phyloP scores from a whole-genome alignment of 805 yeast species.

The Blastobotrys terrestris region DNA sequence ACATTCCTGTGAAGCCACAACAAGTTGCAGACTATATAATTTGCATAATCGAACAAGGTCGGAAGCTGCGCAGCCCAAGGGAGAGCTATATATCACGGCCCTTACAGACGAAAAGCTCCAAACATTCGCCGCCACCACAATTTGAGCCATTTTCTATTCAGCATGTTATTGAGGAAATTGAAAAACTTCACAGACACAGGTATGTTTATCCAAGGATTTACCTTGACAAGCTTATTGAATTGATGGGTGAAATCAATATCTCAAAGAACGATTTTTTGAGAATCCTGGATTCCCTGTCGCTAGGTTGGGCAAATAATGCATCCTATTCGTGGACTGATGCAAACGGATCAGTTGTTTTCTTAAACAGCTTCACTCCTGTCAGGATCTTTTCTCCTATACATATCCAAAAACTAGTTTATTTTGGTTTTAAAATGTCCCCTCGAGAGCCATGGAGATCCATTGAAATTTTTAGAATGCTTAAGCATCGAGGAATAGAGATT shows the following conservation, averaged over 20 bases:
- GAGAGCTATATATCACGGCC: conserved; percentile 1
- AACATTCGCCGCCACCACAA: background rate
- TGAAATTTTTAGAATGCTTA: background rate
- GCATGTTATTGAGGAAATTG: background rate
- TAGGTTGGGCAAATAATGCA: background rate
- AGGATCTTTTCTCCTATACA: background rate
- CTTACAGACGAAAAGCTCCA: background rate
- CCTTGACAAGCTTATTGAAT: background rate
- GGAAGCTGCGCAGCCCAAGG: background rate
- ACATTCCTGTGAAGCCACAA: background rate
- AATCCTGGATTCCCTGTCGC: background rate
- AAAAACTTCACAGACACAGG: background rate
- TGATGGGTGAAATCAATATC: background rate
- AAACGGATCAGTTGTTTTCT: background rate
- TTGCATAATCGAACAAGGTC: background rate
- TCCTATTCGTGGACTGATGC: background rate
- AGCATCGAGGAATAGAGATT: background rate
- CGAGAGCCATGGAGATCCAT: background rate
- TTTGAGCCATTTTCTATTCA: background rate
- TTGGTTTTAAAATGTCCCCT: background rate
- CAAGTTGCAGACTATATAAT: background rate
- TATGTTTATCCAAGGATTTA: background rate
- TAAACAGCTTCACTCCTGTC: background rate
- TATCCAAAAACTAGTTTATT: background rate
- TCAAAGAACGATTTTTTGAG: background rate